phyloP scores from a whole-genome alignment of 768 basidiomycete species.

The Suillus paluster region DNA sequence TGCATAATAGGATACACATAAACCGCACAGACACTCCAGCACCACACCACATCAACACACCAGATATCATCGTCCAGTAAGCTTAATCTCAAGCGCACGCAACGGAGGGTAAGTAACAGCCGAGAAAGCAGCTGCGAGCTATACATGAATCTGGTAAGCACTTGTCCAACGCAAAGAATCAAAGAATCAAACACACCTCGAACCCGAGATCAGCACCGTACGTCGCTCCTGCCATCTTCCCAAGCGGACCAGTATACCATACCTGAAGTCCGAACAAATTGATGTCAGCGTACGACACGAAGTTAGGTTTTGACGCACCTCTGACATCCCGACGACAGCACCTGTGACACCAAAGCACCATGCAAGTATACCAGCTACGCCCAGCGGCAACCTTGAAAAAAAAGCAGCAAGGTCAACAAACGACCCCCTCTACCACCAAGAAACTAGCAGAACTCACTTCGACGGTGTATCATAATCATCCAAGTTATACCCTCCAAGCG shows the following conservation, averaged over 20 bases:
- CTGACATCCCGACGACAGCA: conserved; percentile 57
- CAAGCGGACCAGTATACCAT: conserved; percentile 59
- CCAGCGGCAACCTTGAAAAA: conserved; percentile 45
- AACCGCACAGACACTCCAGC: too few relatives aligned
- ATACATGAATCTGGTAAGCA: neutral
- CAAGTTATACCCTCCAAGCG: conserved; percentile 55
- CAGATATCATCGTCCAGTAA: conserved; percentile 44
- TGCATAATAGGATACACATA: too few relatives aligned
- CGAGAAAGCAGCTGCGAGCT: conserved; percentile 51
- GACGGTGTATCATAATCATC: conserved; percentile 49
- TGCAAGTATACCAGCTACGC: conserved; percentile 52
- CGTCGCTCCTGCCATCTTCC: conserved; percentile 47
- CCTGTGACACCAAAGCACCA: conserved; percentile 50
- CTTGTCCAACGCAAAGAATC: neutral
- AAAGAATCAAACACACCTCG: conserved; percentile 40
- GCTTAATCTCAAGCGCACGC: conserved; percentile 52
- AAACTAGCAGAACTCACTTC: conserved; percentile 27
- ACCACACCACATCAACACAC: too few relatives aligned
- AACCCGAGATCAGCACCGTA: conserved; percentile 65
- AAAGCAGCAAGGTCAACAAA: neutral
- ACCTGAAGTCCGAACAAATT: conserved; percentile 21
- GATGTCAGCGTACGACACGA: neutral
- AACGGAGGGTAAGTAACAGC: conserved; percentile 51
- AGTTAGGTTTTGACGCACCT: too few relatives aligned
- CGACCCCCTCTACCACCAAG: too few relatives aligned